Evolutionary conservation across 1,284 basidiomycete species (phyloP), one percentile per base, ranked within the genome.

Genomic region (Volvariella surrecta): DNA sequence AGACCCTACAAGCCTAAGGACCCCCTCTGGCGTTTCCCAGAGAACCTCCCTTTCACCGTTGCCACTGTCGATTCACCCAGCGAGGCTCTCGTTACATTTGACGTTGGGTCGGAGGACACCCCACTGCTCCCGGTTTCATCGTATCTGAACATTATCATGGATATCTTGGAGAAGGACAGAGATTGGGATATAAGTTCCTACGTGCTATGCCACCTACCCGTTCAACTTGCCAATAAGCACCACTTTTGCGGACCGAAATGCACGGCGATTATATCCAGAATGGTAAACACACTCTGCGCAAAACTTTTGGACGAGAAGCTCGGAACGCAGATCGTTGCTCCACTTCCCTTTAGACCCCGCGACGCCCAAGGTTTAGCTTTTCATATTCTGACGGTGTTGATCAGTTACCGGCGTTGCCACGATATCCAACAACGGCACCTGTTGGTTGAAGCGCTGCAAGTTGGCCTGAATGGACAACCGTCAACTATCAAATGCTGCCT

Each of bases 131-230:
- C 87, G 0, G 72, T 93, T 2, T 93, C 92, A 2, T 66, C 74
- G 37, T 95, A 96, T 54, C 70, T 98, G 9, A 62, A 62, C 3
- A 73, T 74, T 13, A 57, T 96, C 34, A 69, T 84, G 46, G 69
- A 70, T 1, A 74, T 98, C 44, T 63, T 99, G 37, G 74, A 83
- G 46, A 70, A 68, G 31, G 91, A 93, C 57, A 76, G 70, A 39
- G 90, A 88, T 50, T 99, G 96, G 95, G 96, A 99, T 53, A 71
- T 99, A 28, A 71, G 98, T 11, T 92, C 92, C 2, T 99, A 96
- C 56, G 71, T 95, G 3, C 71, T 99, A 1, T 90, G 88, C 57
- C 89, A 95, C 62, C 72, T 99, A 1, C 94, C 96, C 0, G 73
- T 82, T 16, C 94, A 99, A 60, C 74, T 99, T 2, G 73, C 86